phyloP scores from a whole-genome alignment of 306 rosid genomes.

The Crataegus laevigata region DNA sequence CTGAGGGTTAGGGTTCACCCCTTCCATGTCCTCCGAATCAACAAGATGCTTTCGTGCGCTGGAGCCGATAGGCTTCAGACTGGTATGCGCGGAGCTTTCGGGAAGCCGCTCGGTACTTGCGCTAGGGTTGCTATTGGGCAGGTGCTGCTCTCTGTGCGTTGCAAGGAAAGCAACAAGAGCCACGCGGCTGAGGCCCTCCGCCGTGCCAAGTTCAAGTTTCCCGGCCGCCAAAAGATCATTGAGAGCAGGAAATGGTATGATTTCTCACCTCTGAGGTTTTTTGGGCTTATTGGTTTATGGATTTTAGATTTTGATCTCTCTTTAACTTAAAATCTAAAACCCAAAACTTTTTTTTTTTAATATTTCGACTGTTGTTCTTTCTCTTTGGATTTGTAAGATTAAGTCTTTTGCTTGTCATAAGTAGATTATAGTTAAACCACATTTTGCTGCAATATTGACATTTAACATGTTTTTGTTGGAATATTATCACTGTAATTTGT shows the following conservation, averaged over 20 bases:
- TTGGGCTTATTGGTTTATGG: background rate
- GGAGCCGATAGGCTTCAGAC: constrained; percentile 92
- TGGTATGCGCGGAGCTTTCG: constrained; percentile 85
- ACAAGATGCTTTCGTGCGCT: constrained; percentile 92
- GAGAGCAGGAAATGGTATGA: constrained; percentile 69
- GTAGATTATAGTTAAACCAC: background rate
- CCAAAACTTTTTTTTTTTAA: too few relatives aligned
- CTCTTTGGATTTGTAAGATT: background rate
- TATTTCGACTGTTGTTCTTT: background rate
- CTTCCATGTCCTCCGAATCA: constrained; percentile 70
- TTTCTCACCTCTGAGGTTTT: background rate
- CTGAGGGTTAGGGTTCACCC: constrained; percentile 78
- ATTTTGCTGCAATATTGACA: too few relatives aligned
- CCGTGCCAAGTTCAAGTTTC: constrained; percentile 73
- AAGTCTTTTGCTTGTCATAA: background rate
- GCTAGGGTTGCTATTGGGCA: constrained; percentile 78
- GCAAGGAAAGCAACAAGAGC: constrained; percentile 45
- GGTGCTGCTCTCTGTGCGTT: constrained; percentile 61
- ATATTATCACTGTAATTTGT: too few relatives aligned
- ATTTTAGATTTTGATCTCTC: background rate
- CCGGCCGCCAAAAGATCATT: constrained; percentile 71
- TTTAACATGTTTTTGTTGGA: too few relatives aligned
- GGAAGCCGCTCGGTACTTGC: constrained; percentile 76
- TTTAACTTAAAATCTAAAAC: background rate
- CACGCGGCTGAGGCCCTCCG: constrained; percentile 77